A percentile compares a stretch with the other conserved stretches of the same genome.
phyloP scores from a whole-genome alignment of 1,284 basidiomycete genomes.

The Agaricales sp. region DNA sequence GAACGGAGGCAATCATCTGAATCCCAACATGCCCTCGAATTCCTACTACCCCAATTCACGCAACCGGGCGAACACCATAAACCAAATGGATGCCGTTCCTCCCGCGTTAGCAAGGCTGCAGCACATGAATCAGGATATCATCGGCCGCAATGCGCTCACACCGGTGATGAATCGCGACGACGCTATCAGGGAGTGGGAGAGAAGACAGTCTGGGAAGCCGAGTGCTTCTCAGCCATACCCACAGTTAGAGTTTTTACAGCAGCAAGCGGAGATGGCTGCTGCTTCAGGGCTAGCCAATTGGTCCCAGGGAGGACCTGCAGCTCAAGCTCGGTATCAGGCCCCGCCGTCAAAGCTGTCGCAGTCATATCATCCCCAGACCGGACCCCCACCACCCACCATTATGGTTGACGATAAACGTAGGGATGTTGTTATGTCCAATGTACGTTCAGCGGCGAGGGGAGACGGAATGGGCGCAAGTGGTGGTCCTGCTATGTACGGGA shows the following conservation, averaged over 20 bases:
- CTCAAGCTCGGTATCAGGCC: slow-evolving; percentile 37
- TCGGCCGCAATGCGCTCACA: slow-evolving; percentile 75
- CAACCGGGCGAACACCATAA: slow-evolving; percentile 82
- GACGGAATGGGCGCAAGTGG: slow-evolving; percentile 21
- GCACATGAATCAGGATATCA: slow-evolving; percentile 83
- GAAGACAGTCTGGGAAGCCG: slow-evolving; percentile 63
- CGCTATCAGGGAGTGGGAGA: slow-evolving; percentile 84
- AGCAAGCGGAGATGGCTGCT: slow-evolving; percentile 81
- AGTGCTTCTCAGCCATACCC: slow-evolving; percentile 66
- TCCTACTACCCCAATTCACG: slow-evolving; percentile 64
- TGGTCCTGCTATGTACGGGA: slow-evolving; percentile 31
- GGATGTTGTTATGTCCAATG: slow-evolving; percentile 65
- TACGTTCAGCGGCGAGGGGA: slow-evolving; percentile 52
- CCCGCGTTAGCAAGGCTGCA: slow-evolving; percentile 83
- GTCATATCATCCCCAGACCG: slow-evolving; percentile 50
- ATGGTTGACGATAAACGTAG: slow-evolving; percentile 53
- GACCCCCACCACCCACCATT: slow-evolving; percentile 27
- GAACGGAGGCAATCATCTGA: slow-evolving; percentile 25
- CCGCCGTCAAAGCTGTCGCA: slow-evolving; percentile 63
- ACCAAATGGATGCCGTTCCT: slow-evolving; percentile 83
- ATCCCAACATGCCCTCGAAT: slow-evolving; percentile 46
- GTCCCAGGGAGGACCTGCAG: slow-evolving; percentile 28
- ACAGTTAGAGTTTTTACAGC: slow-evolving; percentile 82
- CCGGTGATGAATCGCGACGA: slow-evolving; percentile 87
- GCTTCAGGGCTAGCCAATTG: slow-evolving; percentile 47